Evolutionary conservation across 768 basidiomycete species (phyloP), one percentile per base, ranked within the genome.

Genomic region (Pleurotus eryngii): DNA sequence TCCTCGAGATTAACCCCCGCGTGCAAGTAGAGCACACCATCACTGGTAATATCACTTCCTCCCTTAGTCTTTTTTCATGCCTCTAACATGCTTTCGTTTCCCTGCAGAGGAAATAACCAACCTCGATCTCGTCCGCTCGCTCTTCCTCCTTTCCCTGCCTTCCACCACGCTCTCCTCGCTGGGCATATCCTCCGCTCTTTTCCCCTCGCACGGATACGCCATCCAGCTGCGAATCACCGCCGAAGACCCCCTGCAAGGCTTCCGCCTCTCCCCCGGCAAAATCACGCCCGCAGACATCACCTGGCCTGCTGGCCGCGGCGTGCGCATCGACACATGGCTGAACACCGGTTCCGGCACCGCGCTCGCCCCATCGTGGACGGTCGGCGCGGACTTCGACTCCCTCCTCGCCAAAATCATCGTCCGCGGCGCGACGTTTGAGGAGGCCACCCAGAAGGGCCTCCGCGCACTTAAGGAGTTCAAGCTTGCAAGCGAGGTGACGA

Each of bases 11-110:
- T 61, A 92, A 92, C 70, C 90, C 92, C 20, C 88, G 92, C 71
- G 90, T 95, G 55, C 93, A 95, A 69, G 93, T 95, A 68, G 93
- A 95, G 68, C 93, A 95, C 73, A 95, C 93, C 46, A 85, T 95
- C 63, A 92, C 93, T 57, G 90, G 89, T 86, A 64, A 39, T 74
- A 64, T 26, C 24, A 3, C 42, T 57, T n/a, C 26, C 46, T 50
- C 14, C 14, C 59, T 15, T 11, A 2, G 15, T 9, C 42, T 17
- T 18, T 18, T 40, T 49, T 15, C 20, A 22, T 14, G 39, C 24
- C 24, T 49, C 49, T 40, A 22, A 61, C 14, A 27, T 46, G 15
- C 18, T 7, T 40, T 24, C 43, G 30, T 35, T 35, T 35, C 6
- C 26, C 30, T 1, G 26, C 63, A 90, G 92, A 95, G 83, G 92